Conservation (phyloP, 2,329 filamentous ascomycete genomes). For the Pestalotiopsis sp. region DNA sequence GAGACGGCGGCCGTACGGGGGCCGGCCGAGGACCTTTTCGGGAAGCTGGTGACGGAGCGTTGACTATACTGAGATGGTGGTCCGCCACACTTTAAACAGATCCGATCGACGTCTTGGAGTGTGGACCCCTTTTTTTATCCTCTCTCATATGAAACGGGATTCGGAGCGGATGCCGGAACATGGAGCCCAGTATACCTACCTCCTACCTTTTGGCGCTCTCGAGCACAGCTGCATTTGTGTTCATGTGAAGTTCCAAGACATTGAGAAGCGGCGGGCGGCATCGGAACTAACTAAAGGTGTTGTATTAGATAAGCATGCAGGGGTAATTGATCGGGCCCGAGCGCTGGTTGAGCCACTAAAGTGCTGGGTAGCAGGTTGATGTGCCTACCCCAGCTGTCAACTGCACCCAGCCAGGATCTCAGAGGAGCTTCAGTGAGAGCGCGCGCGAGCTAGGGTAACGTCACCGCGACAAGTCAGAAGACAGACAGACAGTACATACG, state of each 20-base stretch:
- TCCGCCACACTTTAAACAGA: neutral
- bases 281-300: neutral
- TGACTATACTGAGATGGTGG: constrained; percentile 4
- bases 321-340: neutral
- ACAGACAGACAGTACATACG: neutral
- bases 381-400: neutral
- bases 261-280: neutral
- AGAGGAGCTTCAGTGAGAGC: neutral
- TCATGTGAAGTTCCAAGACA: constrained; percentile 4
- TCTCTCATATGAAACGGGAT: neutral
- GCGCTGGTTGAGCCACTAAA: neutral
- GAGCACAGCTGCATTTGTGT: neutral
- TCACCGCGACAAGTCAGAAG: neutral
- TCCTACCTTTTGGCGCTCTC: neutral
- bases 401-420: neutral
- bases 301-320: constrained; percentile 9
- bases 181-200: neutral
- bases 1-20: neutral
- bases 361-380: neutral
- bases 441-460: neutral
- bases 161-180: neutral
- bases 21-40: neutral
- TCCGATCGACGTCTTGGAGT: neutral
- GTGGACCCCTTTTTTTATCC: neutral
- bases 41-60: constrained; percentile 7